Conservation (phyloP, 2,329 filamentous ascomycete species). For the Cladosporium sp. region DNA sequence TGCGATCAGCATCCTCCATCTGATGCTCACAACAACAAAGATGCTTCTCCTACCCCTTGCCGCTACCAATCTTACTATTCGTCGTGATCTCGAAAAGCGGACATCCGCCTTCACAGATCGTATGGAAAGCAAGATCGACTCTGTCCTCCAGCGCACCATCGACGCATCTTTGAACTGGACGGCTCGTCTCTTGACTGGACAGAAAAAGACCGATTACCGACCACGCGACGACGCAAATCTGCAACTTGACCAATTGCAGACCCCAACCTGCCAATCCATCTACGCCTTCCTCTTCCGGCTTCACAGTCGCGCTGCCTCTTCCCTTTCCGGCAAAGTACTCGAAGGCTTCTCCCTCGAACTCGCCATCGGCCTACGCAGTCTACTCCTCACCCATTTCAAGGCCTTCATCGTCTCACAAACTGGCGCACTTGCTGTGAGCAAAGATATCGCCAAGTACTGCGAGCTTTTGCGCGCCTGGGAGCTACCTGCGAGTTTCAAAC, state of each 20-base stretch:
- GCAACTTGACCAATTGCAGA: slow-evolving; percentile 68
- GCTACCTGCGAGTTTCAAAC: slow-evolving; percentile 50
- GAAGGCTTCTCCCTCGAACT: slow-evolving; percentile 79
- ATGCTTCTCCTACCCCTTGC: slow-evolving; percentile 88
- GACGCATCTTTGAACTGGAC: slow-evolving; percentile 75
- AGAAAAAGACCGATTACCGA: slow-evolving; percentile 85
- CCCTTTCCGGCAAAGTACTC: slow-evolving; percentile 79
- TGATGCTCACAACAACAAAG: slow-evolving; percentile 88
- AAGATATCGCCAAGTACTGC: slow-evolving; percentile 92
- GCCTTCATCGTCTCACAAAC: slow-evolving; percentile 90
- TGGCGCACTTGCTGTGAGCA: slow-evolving; percentile 89
- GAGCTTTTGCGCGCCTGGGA: slow-evolving; percentile 81
- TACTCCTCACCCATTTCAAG: slow-evolving; percentile 89
- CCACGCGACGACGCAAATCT: slow-evolving; percentile 74
- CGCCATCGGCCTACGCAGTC: slow-evolving; percentile 67
- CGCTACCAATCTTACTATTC: slow-evolving; percentile 81
- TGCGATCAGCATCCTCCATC: slow-evolving; percentile 81
- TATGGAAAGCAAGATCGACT: slow-evolving; percentile 79
- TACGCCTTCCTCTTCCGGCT: slow-evolving; percentile 70
- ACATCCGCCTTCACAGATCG: slow-evolving; percentile 66
- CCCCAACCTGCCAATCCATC: slow-evolving; percentile 75
- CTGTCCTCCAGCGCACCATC: slow-evolving; percentile 63
- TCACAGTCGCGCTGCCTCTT: slow-evolving; percentile 57
- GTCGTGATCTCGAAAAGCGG: slow-evolving; percentile 82
- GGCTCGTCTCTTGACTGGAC: slow-evolving; percentile 63